These are phyloP conservation scores for Sequoia sempervirens DNA, from an alignment of 75 land plant genomes.

Conservation along the genomic window DNA sequence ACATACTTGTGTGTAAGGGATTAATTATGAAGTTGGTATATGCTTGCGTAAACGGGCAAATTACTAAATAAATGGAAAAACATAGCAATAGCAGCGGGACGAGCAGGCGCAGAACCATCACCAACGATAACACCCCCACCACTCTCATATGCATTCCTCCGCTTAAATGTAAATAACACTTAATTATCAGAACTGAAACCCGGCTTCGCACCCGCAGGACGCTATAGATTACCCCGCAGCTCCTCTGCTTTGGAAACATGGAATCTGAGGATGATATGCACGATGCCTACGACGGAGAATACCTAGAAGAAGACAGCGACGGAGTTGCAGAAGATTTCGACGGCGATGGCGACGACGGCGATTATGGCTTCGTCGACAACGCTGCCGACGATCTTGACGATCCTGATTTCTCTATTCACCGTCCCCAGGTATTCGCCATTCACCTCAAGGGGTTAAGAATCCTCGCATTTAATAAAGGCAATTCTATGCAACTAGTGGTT, in stretches of 20 bases:
- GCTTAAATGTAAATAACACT: background rate
- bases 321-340: background rate
- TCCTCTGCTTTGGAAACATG: background rate
- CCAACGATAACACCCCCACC: background rate
- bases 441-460: background rate
- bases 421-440: slow-evolving; percentile 2
- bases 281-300: slow-evolving; percentile 8
- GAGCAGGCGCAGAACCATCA: background rate
- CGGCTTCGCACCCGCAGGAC: background rate
- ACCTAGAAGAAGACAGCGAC: background rate
- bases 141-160: background rate
- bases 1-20: too few relatives aligned
- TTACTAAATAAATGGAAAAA: background rate
- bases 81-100: background rate
- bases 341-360: background rate
- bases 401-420: background rate
- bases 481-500: background rate
- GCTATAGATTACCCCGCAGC: background rate
- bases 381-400: slow-evolving; percentile 7
- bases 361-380: slow-evolving; percentile 5
- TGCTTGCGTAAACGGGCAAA: background rate
- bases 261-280: slow-evolving; percentile 7
- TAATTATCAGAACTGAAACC: background rate
- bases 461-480: background rate
- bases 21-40: background rate